phyloP scores from a whole-genome alignment of 768 basidiomycete species.

The Panaeolus cyanescens region DNA sequence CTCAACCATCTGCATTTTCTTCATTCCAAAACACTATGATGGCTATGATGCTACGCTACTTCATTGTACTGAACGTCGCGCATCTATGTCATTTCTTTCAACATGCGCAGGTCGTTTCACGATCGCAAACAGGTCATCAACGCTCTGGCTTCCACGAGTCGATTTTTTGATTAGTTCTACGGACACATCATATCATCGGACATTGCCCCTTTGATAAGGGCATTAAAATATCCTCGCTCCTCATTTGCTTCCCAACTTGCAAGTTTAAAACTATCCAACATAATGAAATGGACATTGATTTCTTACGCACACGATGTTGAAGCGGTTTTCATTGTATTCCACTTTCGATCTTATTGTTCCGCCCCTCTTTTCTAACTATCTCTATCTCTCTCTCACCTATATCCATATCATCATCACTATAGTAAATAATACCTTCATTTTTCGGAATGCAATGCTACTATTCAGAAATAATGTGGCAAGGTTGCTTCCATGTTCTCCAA shows the following conservation, averaged over 20 bases:
- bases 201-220: background rate
- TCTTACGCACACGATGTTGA: background rate
- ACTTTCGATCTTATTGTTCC: background rate
- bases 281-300: slow-evolving; percentile 1
- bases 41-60: no score
- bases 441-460: background rate
- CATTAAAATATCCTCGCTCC: background rate
- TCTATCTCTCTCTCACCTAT: background rate
- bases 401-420: background rate
- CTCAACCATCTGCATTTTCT: no score
- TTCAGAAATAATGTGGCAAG: background rate
- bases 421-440: background rate
- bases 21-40: no score
- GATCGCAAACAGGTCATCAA: background rate
- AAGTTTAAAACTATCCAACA: background rate
- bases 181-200: background rate
- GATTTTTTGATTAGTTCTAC: no score
- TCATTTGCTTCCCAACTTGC: background rate
- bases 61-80: no score
- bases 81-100: no score
- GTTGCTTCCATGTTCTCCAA: background rate
- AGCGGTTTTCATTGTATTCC: background rate
- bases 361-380: background rate
- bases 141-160: background rate
- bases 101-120: no score